phyloP scores from a whole-genome alignment of 208 protist genomes.

The Phytomonas sp. region DNA sequence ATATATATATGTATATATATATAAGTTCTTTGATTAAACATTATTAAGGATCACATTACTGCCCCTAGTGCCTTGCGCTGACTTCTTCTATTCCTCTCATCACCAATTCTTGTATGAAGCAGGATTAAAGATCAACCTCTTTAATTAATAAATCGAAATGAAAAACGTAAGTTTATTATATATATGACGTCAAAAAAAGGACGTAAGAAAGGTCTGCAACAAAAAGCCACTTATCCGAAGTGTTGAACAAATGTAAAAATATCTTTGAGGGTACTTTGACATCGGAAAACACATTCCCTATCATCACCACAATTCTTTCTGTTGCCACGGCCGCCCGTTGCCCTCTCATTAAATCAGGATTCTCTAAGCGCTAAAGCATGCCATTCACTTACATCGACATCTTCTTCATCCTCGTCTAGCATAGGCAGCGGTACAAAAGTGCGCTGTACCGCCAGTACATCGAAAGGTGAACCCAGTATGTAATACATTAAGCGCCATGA shows the following conservation, averaged over 20 bases:
- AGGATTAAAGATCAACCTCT: not conserved
- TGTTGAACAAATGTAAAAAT: not conserved
- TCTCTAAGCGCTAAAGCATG: not conserved
- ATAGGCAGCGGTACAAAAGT: not conserved
- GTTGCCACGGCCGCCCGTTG: not conserved
- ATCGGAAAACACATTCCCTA: slow-evolving; percentile 6
- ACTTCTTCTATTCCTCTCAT: not conserved
- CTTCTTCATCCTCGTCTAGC: not conserved
- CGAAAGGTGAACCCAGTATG: slow-evolving; percentile 1
- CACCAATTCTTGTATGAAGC: not conserved
- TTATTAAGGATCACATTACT: not conserved
- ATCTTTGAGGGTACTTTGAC: slow-evolving; percentile 6
- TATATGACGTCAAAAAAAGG: not conserved
- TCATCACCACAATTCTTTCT: not conserved
- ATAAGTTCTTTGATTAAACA: not conserved
- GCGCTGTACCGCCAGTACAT: not conserved
- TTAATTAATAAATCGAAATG: slow-evolving; percentile 6
- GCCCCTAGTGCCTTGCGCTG: not conserved
- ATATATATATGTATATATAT: not conserved
- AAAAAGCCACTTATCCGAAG: not conserved
- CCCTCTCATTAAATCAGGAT: not conserved
- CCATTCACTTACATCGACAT: not conserved
- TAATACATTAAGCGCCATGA: slow-evolving; percentile 1
- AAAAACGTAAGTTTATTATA: not conserved
- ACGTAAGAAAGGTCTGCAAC: not conserved